Conservation (phyloP, 2,329 filamentous ascomycete species). For the Septoria petroselini region DNA sequence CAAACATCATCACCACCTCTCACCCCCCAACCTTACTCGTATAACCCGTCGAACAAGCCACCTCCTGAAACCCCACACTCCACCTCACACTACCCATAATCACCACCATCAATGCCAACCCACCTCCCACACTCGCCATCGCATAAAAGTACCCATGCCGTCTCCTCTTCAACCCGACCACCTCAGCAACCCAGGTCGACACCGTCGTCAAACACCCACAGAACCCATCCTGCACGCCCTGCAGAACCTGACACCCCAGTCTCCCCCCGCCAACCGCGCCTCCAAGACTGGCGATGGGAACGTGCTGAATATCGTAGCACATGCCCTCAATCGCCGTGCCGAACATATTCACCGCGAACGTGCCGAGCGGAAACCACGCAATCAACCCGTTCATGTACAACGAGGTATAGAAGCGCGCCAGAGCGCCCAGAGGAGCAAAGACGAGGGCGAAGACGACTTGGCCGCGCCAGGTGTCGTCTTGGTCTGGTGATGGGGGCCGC, state of each 20-base stretch:
- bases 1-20: neutral
- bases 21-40: conserved; percentile 31
- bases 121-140: conserved; percentile 56
- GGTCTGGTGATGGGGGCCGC: conserved; percentile 67
- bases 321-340: conserved; percentile 73
- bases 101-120: conserved; percentile 59
- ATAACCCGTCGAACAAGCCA: conserved; percentile 40
- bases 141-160: conserved; percentile 69
- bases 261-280: conserved; percentile 42
- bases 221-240: conserved; percentile 50
- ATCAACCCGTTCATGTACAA: conserved; percentile 66
- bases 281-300: conserved; percentile 40
- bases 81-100: conserved; percentile 75
- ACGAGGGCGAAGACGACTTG: conserved; percentile 71
- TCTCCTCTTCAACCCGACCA: conserved; percentile 40
- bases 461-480: conserved; percentile 64
- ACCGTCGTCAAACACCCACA: conserved; percentile 50
- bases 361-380: conserved; percentile 75
- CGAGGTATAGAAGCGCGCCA: conserved; percentile 71
- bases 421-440: conserved; percentile 77
- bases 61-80: conserved; percentile 50
- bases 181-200: conserved; percentile 49
- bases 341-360: conserved; percentile 75
- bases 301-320: conserved; percentile 74
- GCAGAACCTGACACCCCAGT: conserved; percentile 46